Conservation (phyloP, 495 filamentous ascomycete genomes). For the Hypoxylon crocopeplum region DNA sequence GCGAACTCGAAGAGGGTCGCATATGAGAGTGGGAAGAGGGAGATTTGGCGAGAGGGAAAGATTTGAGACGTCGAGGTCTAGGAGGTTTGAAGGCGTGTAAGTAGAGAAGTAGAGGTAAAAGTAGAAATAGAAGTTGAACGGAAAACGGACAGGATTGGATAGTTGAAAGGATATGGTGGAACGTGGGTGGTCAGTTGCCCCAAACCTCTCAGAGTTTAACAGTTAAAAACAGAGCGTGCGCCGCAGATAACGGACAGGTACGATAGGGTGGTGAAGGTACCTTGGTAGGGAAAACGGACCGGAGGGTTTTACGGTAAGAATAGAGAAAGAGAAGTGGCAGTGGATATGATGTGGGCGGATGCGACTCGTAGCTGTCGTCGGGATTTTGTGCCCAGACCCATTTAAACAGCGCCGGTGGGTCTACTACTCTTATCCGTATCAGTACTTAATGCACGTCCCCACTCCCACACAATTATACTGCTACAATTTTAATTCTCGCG, state of each 20-base stretch:
- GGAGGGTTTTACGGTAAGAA: conserved; percentile 12
- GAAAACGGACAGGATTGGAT: conserved; percentile 30
- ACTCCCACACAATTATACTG: not conserved
- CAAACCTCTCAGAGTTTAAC: not conserved
- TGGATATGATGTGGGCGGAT: conserved; percentile 16
- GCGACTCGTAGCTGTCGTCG: conserved; percentile 36
- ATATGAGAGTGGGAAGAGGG: conserved; percentile 12
- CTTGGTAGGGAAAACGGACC: conserved; percentile 1
- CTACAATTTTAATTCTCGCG: not conserved
- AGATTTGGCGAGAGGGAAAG: not conserved
- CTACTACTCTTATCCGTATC: not conserved
- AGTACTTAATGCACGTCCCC: not conserved
- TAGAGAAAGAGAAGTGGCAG: conserved; percentile 7
- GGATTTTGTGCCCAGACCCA: conserved; percentile 29
- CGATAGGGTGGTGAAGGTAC: too few species aligned
- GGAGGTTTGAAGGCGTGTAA: conserved; percentile 15
- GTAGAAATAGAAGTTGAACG: conserved; percentile 14
- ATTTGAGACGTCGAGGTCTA: conserved; percentile 20
- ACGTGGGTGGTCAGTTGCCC: conserved; percentile 29
- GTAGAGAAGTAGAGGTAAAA: conserved; percentile 1
- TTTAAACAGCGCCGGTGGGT: conserved; percentile 11
- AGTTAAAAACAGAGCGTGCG: conserved; percentile 12
- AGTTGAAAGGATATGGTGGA: conserved; percentile 23
- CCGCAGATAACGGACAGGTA: too few species aligned
- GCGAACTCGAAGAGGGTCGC: conserved; percentile 1